Base-by-base conservation (phyloP, 805 yeast species). In the Pichia scutulata region DNA sequence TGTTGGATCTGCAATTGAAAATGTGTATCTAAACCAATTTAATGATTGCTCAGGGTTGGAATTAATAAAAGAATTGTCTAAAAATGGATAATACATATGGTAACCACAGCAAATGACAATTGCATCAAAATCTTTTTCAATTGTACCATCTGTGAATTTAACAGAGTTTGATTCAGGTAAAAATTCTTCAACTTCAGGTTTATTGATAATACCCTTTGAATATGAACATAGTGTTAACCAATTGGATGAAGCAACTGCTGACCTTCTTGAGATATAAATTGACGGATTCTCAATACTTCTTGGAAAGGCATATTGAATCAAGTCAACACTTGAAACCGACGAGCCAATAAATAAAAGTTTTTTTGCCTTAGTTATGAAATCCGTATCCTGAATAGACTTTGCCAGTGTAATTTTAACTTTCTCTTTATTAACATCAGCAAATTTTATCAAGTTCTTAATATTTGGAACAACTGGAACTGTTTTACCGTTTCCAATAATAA, bases 401-500 rank as follows among this genome's bases (percentile, higher is more conserved):
- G 89, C 76, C 60, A 84, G 86, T 4, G 68, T 59, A 3, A 84
- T 62, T 4, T 71, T 65, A 2, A 65, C 71, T 2, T 82, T 82
- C 52, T 65, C 63, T 30, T 61, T 57, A 16, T 60, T 58, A 43
- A 63, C 61, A 69, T 59, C 2, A 84, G 87, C 3, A 64, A 57
- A 58, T 19, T 54, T 46, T 2, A 21, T 19, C 5, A 58, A 43
- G 10, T 50, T 50, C 9, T 54, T 62, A 39, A 78, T 69, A 21
- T 71, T 61, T 2, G 92, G 90, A 44, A 78, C 64, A 57, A 60
- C 69, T 1, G 90, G 90, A 26, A 74, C 67, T 28, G 81, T 73
- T 60, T 79, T 82, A 2, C 90, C 90, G 22, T 76, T 70, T 3
- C 88, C 85, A 10, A 82, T 61, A 1, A 80, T 78, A 10, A 85